phyloP scores from a whole-genome alignment of 2,329 filamentous ascomycete species.

The Fusarium kyushuense region DNA sequence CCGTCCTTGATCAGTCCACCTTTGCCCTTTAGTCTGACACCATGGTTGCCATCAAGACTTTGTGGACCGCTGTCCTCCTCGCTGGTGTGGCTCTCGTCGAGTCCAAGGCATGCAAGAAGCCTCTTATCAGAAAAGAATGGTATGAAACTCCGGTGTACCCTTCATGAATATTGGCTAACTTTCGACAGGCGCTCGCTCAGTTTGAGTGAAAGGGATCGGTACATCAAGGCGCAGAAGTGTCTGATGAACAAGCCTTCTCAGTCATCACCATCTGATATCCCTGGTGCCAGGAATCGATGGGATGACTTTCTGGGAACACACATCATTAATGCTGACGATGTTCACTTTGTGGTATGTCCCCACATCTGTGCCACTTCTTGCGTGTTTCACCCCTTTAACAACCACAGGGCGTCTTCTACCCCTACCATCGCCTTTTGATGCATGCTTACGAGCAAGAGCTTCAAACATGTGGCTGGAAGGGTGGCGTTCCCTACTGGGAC shows the following conservation, averaged over 20 bases:
- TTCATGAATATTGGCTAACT: rapidly evolving
- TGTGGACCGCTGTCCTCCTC: slow-evolving; percentile 17
- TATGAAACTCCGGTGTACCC: rapidly evolving
- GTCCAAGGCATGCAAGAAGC: slow-evolving; percentile 16
- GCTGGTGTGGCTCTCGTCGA: slow-evolving; percentile 10
- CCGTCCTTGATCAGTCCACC: background rate
- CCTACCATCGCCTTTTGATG: slow-evolving; percentile 31
- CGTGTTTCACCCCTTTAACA: background rate
- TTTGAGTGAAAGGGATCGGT: slow-evolving; percentile 18
- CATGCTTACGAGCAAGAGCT: slow-evolving; percentile 45
- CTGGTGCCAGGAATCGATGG: slow-evolving; percentile 30
- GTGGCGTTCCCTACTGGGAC: slow-evolving; percentile 44
- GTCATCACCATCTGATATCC: slow-evolving; percentile 13
- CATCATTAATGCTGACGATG: slow-evolving; percentile 27
- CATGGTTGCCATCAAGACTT: slow-evolving; percentile 22
- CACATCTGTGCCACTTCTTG: rapidly evolving
- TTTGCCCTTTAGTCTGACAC: background rate
- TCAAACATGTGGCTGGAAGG: slow-evolving; percentile 41
- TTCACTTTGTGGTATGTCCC: slow-evolving; percentile 29
- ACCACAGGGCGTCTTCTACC: slow-evolving; percentile 27
- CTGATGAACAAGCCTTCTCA: slow-evolving; percentile 23
- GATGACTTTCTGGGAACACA: slow-evolving; percentile 37
- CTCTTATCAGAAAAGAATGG: slow-evolving; percentile 31
- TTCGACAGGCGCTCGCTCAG: slow-evolving; percentile 15
- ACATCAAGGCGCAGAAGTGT: slow-evolving; percentile 39